These are phyloP conservation scores for Dichotomocladium elegans DNA, from an alignment of 371 early-diverging fungal genomes.

Conservation along the genomic window DNA sequence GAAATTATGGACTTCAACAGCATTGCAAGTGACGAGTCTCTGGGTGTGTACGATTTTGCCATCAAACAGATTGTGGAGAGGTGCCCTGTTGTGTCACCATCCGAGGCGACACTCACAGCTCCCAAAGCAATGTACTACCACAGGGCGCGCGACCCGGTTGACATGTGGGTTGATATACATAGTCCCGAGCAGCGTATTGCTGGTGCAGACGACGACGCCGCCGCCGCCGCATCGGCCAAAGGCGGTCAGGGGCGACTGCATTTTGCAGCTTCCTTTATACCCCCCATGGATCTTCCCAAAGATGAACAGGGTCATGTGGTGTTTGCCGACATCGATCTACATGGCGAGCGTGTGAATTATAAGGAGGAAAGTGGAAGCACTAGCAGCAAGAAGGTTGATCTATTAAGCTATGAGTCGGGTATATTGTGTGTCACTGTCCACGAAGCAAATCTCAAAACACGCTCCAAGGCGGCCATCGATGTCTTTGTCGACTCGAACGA, in stretches of 20 bases:
- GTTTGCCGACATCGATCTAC: constrained; percentile 35
- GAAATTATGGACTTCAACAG: constrained; percentile 82
- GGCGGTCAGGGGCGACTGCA: constrained; percentile 62
- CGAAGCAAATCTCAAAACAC: constrained; percentile 21
- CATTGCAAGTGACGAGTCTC: constrained; percentile 59
- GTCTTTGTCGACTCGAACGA: constrained; percentile 40
- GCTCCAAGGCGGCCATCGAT: constrained; percentile 18
- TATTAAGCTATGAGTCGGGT: constrained; percentile 43
- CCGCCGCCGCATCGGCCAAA: too few species aligned
- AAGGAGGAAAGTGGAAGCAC: constrained; percentile 14
- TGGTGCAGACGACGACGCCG: too few species aligned
- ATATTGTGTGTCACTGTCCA: constrained; percentile 38
- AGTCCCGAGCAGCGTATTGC: constrained; percentile 59
- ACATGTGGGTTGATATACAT: constrained; percentile 54
- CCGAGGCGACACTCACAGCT: too few species aligned
- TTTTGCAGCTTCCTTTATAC: constrained; percentile 68
- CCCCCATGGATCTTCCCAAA: constrained; percentile 59
- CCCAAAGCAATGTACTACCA: too few species aligned
- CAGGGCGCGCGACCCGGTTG: too few species aligned
- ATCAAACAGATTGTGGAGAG: constrained; percentile 37
- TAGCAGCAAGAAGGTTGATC: constrained; percentile 35
- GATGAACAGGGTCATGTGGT: constrained; percentile 18
- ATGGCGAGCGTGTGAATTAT: constrained; percentile 39
- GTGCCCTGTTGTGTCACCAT: too few species aligned
- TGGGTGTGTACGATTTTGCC: constrained; percentile 56